A percentile compares a stretch with the other conserved stretches of the same genome.
Evolutionary conservation across 768 basidiomycete genomes (phyloP).

Genomic region (Lanmaoa pseudosensibilis): DNA sequence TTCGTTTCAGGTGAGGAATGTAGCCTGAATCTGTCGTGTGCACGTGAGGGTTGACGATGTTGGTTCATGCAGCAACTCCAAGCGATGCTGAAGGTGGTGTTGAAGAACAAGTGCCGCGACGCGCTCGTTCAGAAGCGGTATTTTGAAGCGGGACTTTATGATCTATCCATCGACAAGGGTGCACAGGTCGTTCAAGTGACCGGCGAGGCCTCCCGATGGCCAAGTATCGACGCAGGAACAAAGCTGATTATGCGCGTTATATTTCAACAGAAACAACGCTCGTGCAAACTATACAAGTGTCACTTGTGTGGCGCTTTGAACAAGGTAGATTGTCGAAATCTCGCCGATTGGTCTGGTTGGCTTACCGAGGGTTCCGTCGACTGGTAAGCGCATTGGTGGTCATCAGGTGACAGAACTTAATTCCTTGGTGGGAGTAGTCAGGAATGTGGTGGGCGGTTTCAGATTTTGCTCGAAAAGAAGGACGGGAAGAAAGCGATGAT

Average conservation of each 20-base stretch:
- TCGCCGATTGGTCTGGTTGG: constrained; percentile 18
- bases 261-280: constrained; percentile 18
- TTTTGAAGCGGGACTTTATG: constrained; percentile 25
- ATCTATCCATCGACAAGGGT: constrained; percentile 27
- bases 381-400: constrained; percentile 12
- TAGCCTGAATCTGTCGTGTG: neutral
- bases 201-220: constrained; percentile 23
- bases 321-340: constrained; percentile 12
- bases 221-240: constrained; percentile 24
- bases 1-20: constrained; percentile 24
- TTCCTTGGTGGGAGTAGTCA: neutral
- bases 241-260: constrained; percentile 27
- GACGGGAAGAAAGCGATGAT: constrained; percentile 5
- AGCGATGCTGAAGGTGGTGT: constrained; percentile 17
- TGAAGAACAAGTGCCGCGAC: constrained; percentile 18
- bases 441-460: constrained; percentile 25
- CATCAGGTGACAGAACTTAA: neutral
- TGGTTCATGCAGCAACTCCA: constrained; percentile 20
- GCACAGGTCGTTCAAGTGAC: constrained; percentile 22
- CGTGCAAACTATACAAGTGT: constrained; percentile 14
- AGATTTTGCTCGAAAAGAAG: constrained; percentile 24
- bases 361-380: constrained; percentile 25
- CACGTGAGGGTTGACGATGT: neutral
- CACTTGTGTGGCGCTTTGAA: constrained; percentile 24
- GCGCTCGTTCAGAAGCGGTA: constrained; percentile 25